Evolutionary conservation across 768 basidiomycete genomes (phyloP), one percentile per base, ranked within the genome.

Genomic region (Phlebiopsis flavidoalba): DNA sequence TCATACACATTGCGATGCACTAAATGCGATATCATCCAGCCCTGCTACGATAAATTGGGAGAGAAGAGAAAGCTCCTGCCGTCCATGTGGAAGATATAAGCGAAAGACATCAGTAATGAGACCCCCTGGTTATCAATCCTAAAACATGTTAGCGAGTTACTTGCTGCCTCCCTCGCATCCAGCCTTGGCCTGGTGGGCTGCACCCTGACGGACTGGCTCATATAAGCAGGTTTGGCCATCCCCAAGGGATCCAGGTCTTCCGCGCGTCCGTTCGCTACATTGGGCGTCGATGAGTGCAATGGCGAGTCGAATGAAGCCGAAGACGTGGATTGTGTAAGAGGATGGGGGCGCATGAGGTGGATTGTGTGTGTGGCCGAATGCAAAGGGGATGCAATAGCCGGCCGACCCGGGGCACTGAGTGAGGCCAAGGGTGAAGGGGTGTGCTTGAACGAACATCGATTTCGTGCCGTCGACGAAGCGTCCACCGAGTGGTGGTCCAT

Each of bases 121-220:
- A 31, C 26, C 26, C 6, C 26, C 26, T 31, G 26, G 26, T 12
- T 43, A 43, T 12, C 40, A 11, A 55, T 47, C 47, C 43, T 75
- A 92, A 70, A 92, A 91, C 87, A 91, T 89, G 69, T 94, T 95
- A 7, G 92, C 93, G 59, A 95, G 80, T 72, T 95, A 70, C 91
- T 91, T 19, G 91, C 93, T 14, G 91, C 91, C 68, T 92, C 87
- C 67, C 88, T 79, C 10, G 93, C 87, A 71, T 97, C 95, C 66
- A 96, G 72, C 67, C 88, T 79, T 48, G 87, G 84, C 65, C 91
- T 76, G 53, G 84, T 83, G 14, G 89, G 86, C 65, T 85, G 84
- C 50, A 88, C 79, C 19, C 87, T 84, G 71, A 94, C 74, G n/a
- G 89, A 91, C 53, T 78, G 79, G 1, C 88, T 79, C 88, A 92